These are phyloP conservation scores for Chloris gayana DNA, from an alignment of 176 grass and related monocot species.

Conservation along the genomic window DNA sequence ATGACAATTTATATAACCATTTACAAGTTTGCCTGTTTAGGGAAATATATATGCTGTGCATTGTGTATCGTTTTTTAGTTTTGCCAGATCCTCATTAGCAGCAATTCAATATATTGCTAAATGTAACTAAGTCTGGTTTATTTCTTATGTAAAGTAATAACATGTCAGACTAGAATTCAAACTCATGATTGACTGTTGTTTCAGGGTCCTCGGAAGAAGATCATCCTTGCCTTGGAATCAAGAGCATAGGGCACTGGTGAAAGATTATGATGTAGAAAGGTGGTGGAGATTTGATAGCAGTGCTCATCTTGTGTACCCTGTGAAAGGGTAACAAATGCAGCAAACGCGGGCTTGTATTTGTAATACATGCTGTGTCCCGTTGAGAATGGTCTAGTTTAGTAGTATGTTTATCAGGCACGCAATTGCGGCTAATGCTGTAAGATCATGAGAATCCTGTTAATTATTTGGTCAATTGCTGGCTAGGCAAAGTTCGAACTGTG, in stretches of 20 bases:
- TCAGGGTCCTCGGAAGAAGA: constrained; percentile 99
- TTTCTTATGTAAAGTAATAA: too few relatives aligned
- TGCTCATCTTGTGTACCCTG: constrained; percentile 15
- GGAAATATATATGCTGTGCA: background rate
- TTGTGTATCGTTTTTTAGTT: background rate
- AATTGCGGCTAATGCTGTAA: constrained; percentile 10
- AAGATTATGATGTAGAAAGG: constrained; percentile 37
- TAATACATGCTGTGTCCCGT: constrained; percentile 5
- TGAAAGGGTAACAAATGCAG: too few relatives aligned
- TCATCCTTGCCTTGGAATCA: constrained; percentile 82
- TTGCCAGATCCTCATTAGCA: background rate
- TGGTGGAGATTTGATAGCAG: constrained; percentile 28
- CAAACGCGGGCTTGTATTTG: too few relatives aligned
- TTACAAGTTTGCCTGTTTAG: background rate
- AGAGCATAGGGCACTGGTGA: constrained; percentile 52
- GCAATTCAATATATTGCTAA: too few relatives aligned
- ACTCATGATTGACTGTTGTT: constrained; percentile 16
- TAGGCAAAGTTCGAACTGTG: constrained; percentile 8
- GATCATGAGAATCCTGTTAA: constrained; percentile 22
- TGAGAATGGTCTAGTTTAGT: constrained; percentile 21
- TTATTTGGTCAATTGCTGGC: constrained; percentile 13
- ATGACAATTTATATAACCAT: background rate
- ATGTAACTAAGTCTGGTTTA: too few relatives aligned
- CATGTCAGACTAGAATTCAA: too few relatives aligned
- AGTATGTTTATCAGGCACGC: constrained; percentile 24